Conservation (phyloP, 768 basidiomycete species). For the Pisolithus sp. region DNA sequence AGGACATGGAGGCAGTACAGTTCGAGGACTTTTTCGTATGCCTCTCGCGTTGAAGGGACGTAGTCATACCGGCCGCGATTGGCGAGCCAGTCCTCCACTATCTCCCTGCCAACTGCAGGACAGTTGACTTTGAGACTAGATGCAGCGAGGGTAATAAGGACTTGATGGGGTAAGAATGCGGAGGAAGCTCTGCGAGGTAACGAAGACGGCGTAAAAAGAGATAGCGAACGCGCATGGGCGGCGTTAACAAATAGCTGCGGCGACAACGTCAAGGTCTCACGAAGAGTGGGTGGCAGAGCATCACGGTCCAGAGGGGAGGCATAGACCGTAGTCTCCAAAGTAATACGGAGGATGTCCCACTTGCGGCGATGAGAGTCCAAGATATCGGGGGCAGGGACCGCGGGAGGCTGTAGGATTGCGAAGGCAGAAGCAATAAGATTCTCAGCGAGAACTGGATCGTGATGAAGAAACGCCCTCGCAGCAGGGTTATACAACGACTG, state of each 20-base stretch:
- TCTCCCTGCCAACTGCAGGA: slow-evolving; percentile 51
- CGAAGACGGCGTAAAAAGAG: slow-evolving; percentile 56
- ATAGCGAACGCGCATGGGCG: slow-evolving; percentile 58
- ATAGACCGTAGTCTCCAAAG: slow-evolving; percentile 71
- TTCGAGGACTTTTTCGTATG: slow-evolving; percentile 71
- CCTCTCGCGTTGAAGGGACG: slow-evolving; percentile 35
- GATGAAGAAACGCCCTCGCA: slow-evolving; percentile 70
- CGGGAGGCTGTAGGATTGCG: slow-evolving; percentile 44
- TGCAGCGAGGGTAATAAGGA: slow-evolving; percentile 64
- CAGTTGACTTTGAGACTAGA: slow-evolving; percentile 63
- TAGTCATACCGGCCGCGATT: slow-evolving; percentile 38
- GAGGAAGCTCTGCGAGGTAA: slow-evolving; percentile 35
- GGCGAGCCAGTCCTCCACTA: slow-evolving; percentile 78
- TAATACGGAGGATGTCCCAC: slow-evolving; percentile 86
- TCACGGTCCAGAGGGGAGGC: slow-evolving; percentile 40
- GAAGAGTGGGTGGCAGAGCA: slow-evolving; percentile 45
- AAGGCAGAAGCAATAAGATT: slow-evolving; percentile 67
- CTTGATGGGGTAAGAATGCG: slow-evolving; percentile 59
- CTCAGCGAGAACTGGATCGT: slow-evolving; percentile 61
- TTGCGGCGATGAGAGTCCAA: slow-evolving; percentile 57
- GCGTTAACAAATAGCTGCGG: slow-evolving; percentile 51
- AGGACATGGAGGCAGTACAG: slow-evolving; percentile 70
- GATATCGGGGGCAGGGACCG: slow-evolving; percentile 27
- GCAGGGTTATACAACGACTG: slow-evolving; percentile 73
- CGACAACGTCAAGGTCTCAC: slow-evolving; percentile 48